These are phyloP conservation scores for Trichopus zeylanicus DNA, from an alignment of 116 monocot genomes.

Conservation along the genomic window DNA sequence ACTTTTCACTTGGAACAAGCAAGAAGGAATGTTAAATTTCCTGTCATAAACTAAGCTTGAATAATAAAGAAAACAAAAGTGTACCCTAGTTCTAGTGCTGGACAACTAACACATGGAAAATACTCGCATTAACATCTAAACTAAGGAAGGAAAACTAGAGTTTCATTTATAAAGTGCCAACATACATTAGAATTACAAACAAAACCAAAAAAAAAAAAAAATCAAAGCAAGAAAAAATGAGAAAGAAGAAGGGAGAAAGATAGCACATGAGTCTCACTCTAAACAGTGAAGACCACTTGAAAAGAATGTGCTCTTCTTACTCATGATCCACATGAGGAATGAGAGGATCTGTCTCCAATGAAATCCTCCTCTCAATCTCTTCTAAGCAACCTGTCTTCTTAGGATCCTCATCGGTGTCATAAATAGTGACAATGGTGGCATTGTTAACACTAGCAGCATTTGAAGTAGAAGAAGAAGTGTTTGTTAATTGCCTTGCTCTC, in stretches of 20 bases:
- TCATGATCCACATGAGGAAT: slow-evolving; percentile 4
- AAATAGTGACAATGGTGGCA: neutral
- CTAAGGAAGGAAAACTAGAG: neutral
- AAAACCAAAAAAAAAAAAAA: neutral
- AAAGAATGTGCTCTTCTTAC: neutral
- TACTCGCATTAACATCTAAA: neutral
- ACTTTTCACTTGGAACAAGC: neutral
- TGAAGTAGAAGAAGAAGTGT: slow-evolving; percentile 1
- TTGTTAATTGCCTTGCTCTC: slow-evolving; percentile 50
- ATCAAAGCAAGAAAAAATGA: no score
- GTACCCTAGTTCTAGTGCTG: no score
- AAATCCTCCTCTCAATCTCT: neutral
- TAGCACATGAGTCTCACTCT: no score
- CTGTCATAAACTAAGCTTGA: neutral
- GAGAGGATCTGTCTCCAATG: slow-evolving; percentile 26
- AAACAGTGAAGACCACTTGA: no score
- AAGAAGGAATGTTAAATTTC: neutral
- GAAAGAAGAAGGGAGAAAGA: no score
- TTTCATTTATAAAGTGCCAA: neutral
- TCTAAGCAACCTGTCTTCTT: slow-evolving; percentile 9
- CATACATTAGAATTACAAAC: neutral
- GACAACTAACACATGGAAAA: neutral
- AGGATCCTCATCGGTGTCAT: neutral
- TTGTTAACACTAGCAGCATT: neutral
- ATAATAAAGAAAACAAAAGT: no score